Conservation (phyloP, 371 early-diverging fungal genomes). For the Thermomucor indicae-seudaticae region DNA sequence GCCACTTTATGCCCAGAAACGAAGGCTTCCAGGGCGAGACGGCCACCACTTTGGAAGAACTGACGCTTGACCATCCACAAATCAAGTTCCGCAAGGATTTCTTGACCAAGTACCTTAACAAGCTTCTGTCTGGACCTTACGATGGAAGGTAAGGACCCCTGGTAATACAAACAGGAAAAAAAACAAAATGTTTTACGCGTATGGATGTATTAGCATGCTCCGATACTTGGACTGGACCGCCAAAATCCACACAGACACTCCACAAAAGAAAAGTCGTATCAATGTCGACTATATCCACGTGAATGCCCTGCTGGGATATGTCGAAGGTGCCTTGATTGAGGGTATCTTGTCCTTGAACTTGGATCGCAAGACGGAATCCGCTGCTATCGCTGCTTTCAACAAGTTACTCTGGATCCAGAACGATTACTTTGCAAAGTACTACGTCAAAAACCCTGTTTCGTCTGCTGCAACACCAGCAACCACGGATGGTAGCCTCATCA, state of each 20-base stretch:
- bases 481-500: neutral
- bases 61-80: conserved; percentile 60
- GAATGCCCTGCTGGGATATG: conserved; percentile 74
- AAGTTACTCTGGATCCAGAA: conserved; percentile 90
- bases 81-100: conserved; percentile 81
- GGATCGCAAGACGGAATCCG: conserved; percentile 52
- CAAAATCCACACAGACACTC: conserved; percentile 64
- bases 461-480: conserved; percentile 52
- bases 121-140: conserved; percentile 67
- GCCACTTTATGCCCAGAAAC: conserved; percentile 58
- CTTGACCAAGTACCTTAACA: conserved; percentile 66
- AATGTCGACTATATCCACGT: conserved; percentile 83
- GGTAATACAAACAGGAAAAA: no score
- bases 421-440: conserved; percentile 80
- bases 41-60: conserved; percentile 35
- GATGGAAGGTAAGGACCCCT: conserved; percentile 38
- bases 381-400: conserved; percentile 69
- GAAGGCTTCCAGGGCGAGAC: conserved; percentile 61
- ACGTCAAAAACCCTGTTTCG: conserved; percentile 46
- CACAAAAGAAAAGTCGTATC: conserved; percentile 70
- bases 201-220: conserved; percentile 28
- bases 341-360: conserved; percentile 58
- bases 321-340: conserved; percentile 61
- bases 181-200: neutral
- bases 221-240: conserved; percentile 79